A percentile compares a stretch with the other conserved stretches of the same genome.
These are phyloP conservation scores for Yamadazyma olivae DNA, from an alignment of 805 yeast species.

Conservation along the genomic window DNA sequence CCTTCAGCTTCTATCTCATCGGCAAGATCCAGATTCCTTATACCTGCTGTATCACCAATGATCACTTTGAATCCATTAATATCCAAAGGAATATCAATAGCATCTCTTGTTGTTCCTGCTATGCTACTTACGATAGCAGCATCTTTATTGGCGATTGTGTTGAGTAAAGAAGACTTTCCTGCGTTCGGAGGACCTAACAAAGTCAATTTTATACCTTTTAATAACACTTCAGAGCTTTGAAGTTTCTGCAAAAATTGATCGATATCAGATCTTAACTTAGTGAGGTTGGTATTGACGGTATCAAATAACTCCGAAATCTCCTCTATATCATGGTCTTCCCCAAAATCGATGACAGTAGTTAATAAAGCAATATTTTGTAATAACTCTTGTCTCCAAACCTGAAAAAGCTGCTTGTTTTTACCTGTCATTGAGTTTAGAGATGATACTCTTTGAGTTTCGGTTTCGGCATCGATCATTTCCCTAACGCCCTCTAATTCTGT, in stretches of 20 bases:
- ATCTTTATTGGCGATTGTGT: constrained; percentile 70
- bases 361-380: constrained; percentile 67
- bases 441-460: constrained; percentile 79
- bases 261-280: constrained; percentile 44
- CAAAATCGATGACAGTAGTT: constrained; percentile 90
- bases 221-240: constrained; percentile 56
- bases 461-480: constrained; percentile 89
- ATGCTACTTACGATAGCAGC: constrained; percentile 88
- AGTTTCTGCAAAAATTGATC: constrained; percentile 42
- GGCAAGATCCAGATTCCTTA: constrained; percentile 46
- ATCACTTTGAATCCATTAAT: constrained; percentile 81
- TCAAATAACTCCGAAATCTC: constrained; percentile 54
- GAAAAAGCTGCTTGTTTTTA: constrained; percentile 50
- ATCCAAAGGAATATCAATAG: constrained; percentile 77
- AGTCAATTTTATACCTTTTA: constrained; percentile 69
- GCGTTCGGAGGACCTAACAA: constrained; percentile 94
- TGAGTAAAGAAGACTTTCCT: constrained; percentile 87
- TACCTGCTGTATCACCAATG: constrained; percentile 92
- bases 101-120: constrained; percentile 94
- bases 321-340: constrained; percentile 86
- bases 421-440: constrained; percentile 77
- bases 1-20: constrained; percentile 78
- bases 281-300: constrained; percentile 45
- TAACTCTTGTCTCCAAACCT: constrained; percentile 64
- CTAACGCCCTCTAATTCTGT: constrained; percentile 90